Evolutionary conservation across 2,329 filamentous ascomycete genomes (phyloP).

Genomic region (Cryphonectria japonica): DNA sequence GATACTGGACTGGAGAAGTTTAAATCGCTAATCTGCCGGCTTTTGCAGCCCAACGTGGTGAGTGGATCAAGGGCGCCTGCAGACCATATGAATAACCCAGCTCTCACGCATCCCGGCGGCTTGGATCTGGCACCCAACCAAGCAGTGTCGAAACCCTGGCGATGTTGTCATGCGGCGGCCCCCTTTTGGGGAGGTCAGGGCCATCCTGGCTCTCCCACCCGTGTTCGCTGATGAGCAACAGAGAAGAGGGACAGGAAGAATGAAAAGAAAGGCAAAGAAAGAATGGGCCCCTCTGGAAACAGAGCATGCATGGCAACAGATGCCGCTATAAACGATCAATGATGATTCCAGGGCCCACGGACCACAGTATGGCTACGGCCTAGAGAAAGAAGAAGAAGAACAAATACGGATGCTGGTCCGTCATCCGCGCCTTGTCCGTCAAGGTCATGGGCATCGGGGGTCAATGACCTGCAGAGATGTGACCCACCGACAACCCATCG

Average conservation of each 20-base stretch:
- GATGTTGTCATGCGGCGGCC: constrained; percentile 16
- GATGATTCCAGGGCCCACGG: not conserved
- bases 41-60: constrained; percentile 19
- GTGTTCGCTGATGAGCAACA: constrained; percentile 24
- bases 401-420: constrained; percentile 7
- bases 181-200: constrained; percentile 7
- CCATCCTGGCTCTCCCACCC: constrained; percentile 16
- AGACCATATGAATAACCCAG: constrained; percentile 9
- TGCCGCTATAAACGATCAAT: not conserved
- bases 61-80: constrained; percentile 17
- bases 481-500: constrained; percentile 12
- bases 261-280: not conserved
- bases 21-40: constrained; percentile 15
- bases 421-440: constrained; percentile 14
- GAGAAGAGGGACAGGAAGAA: not conserved
- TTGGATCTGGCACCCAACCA: constrained; percentile 28
- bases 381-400: not conserved
- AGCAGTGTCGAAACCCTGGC: constrained; percentile 10
- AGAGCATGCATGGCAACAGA: not conserved
- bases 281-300: constrained; percentile 14
- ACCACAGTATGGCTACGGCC: not conserved
- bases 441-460: constrained; percentile 16
- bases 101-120: constrained; percentile 25
- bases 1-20: not conserved
- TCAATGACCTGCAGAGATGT: constrained; percentile 22